Evolutionary conservation across 2,329 filamentous ascomycete species (phyloP).

Genomic region (Verticillium zaregamsianum): DNA sequence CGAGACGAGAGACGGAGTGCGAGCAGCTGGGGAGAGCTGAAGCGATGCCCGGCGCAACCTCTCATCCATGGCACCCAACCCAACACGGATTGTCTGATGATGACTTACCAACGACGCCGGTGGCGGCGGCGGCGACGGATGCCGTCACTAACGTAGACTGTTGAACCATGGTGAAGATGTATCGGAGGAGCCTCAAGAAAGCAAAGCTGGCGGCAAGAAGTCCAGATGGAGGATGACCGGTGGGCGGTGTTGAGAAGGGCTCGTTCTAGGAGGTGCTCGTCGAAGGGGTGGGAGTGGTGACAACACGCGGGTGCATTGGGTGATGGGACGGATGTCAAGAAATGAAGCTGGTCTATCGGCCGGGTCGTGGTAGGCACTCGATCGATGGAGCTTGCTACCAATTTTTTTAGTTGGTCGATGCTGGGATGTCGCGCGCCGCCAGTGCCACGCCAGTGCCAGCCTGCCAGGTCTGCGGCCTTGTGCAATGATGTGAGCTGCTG

Average conservation of each 20-base stretch:
- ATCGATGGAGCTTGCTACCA: constrained; percentile 13
- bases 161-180: constrained; percentile 34
- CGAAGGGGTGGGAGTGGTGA: constrained; percentile 1
- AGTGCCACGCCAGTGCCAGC: not conserved
- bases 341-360: constrained; percentile 1
- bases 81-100: not conserved
- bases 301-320: constrained; percentile 3
- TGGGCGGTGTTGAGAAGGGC: not conserved
- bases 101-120: constrained; percentile 54
- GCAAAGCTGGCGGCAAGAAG: not conserved
- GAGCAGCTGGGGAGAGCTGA: not conserved
- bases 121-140: constrained; percentile 56
- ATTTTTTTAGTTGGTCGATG: constrained; percentile 14
- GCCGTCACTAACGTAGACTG: constrained; percentile 54
- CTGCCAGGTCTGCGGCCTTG: not conserved
- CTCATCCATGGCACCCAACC: not conserved
- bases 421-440: not conserved
- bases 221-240: not conserved
- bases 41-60: not conserved
- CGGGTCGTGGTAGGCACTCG: not conserved
- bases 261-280: constrained; percentile 2
- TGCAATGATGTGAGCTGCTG: not conserved
- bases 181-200: not conserved
- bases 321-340: constrained; percentile 8
- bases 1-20: not conserved